phyloP scores from a whole-genome alignment of 768 basidiomycete species.

The Tricholoma sp. region DNA sequence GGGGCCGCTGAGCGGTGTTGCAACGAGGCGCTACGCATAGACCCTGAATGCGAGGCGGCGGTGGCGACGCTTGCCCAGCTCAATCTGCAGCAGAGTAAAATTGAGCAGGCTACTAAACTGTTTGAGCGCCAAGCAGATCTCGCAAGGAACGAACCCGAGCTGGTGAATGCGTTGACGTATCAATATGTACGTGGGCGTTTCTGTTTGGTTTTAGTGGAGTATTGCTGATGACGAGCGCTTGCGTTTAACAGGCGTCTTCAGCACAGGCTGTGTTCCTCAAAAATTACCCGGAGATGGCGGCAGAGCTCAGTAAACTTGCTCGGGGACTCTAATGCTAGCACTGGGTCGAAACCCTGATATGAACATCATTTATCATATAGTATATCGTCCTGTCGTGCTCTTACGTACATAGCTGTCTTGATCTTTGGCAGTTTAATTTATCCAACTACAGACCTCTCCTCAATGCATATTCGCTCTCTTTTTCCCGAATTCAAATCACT shows the following conservation, averaged over 20 bases:
- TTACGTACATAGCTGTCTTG: not conserved
- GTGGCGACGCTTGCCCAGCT: constrained; percentile 95
- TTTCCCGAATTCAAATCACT: not conserved
- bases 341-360: not conserved
- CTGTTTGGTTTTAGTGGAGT: constrained; percentile 1
- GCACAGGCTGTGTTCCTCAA: constrained; percentile 81
- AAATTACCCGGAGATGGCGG: constrained; percentile 82
- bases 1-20: constrained; percentile 79
- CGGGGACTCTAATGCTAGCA: constrained; percentile 13
- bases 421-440: not conserved
- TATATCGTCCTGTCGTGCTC: not conserved
- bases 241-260: constrained; percentile 55
- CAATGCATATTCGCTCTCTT: not conserved
- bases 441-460: not conserved
- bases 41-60: constrained; percentile 94
- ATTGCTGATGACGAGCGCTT: not conserved
- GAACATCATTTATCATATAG: not conserved
- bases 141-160: constrained; percentile 87
- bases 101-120: constrained; percentile 80
- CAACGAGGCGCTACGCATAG: constrained; percentile 80
- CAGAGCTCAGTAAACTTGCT: constrained; percentile 48
- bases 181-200: constrained; percentile 55
- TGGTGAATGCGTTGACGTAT: constrained; percentile 72
- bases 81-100: constrained; percentile 83
- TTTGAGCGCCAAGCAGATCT: constrained; percentile 82